Conservation (phyloP, 768 basidiomycete species). For the Chiua virens region DNA sequence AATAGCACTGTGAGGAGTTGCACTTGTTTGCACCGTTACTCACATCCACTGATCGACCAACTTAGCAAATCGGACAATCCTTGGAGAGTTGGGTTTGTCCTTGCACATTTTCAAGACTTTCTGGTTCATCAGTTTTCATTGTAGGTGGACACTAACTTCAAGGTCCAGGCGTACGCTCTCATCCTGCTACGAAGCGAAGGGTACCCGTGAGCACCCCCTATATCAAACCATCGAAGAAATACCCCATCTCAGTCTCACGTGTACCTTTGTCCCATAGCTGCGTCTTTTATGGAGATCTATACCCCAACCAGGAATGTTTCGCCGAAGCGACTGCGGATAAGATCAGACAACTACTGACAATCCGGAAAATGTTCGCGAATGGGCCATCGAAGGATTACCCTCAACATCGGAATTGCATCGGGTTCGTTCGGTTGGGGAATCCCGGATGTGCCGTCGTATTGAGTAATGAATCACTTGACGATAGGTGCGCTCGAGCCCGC, state of each 20-base stretch:
- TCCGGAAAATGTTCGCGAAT: slow-evolving; percentile 66
- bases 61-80: slow-evolving; percentile 66
- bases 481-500: slow-evolving; percentile 18
- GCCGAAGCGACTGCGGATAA: slow-evolving; percentile 50
- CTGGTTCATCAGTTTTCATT: neutral
- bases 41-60: neutral
- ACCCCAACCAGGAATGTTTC: slow-evolving; percentile 69
- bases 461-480: slow-evolving; percentile 49
- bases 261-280: slow-evolving; percentile 47
- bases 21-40: neutral
- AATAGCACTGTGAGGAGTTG: slow-evolving; percentile 61
- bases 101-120: neutral
- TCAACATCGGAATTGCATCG: slow-evolving; percentile 61
- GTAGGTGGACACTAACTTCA: slow-evolving; percentile 71
- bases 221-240: neutral
- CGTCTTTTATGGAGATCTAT: slow-evolving; percentile 85
- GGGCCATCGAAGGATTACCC: slow-evolving; percentile 65
- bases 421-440: slow-evolving; percentile 71
- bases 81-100: slow-evolving; percentile 77
- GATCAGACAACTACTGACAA: slow-evolving; percentile 55
- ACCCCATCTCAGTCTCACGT: neutral
- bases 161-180: slow-evolving; percentile 78
- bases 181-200: slow-evolving; percentile 71
- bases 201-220: slow-evolving; percentile 60
- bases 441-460: slow-evolving; percentile 70